Base-by-base conservation (phyloP, 2,329 filamentous ascomycete species). In the Neospermospora avenae region DNA sequence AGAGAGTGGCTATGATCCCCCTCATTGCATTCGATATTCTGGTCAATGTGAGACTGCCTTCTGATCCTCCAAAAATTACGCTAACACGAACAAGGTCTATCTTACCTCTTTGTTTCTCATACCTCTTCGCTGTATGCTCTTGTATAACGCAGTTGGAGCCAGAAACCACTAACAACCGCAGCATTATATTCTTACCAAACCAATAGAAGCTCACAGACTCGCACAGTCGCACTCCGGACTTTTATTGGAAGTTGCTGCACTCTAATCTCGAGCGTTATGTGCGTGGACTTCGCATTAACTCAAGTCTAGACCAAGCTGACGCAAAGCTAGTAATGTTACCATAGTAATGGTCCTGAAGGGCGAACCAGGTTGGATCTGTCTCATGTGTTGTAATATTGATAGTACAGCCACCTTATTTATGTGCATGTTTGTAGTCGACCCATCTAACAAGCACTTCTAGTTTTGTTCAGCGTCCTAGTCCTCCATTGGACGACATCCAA, bases 301-400 rank as follows among this genome's bases (percentile, higher is more conserved):
- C 3, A 18, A 39, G 16, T 41, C 13, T 5, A 8, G 11, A 35
- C 10, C 22, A 7, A 16, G 45, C 25, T 61, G 35, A 59, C 18
- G 4, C 5, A 13, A 55, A 11, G 16, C 1, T 57, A 84, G 82
- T 3, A 88, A 88, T 68, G 72, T 88, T 2, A 79, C 80, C 3
- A 77, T 87, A 0, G 72, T 87, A 0, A 81, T 85, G 76, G 77
- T 77, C 1, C 77, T 87, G 1, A 73, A 83, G 24, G 84, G 84
- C 13, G 84, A 87, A 68, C 84, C 81, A 2, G 84, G 81, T 3
- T 88, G 84, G 84, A 78, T 88, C 2, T 88, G 84, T 65, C 77
- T 88, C 3, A 84, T 86, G 75, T 84, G 83, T 67, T 88, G 85
- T 68, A 87, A 87, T 67, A 77, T 79, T 63, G 85, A 88, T 68